These are phyloP conservation scores for Chlorophyllum brunneum DNA, from an alignment of 768 basidiomycete species.

Conservation along the genomic window DNA sequence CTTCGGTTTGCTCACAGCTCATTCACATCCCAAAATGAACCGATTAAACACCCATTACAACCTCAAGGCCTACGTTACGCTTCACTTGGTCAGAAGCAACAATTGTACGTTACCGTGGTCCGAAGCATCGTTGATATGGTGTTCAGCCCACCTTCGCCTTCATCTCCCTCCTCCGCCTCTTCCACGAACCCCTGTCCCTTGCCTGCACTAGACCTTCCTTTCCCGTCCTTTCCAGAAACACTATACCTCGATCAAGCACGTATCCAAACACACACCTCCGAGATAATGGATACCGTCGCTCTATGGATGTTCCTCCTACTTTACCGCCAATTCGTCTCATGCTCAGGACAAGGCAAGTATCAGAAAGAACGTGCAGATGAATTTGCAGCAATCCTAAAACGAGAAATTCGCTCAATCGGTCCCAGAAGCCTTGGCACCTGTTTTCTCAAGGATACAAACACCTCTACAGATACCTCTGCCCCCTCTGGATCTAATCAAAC, in stretches of 20 bases:
- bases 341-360: constrained; percentile 20
- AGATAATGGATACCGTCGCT: constrained; percentile 70
- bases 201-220: constrained; percentile 14
- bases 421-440: constrained; percentile 60
- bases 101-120: constrained; percentile 52
- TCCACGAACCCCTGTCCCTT: constrained; percentile 19
- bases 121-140: constrained; percentile 63
- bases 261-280: constrained; percentile 59
- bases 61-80: constrained; percentile 41
- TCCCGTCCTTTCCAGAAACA: constrained; percentile 57
- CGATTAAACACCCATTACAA: constrained; percentile 41
- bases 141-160: constrained; percentile 45
- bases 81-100: constrained; percentile 46
- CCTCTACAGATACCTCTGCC: constrained; percentile 11
- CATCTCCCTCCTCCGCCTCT: constrained; percentile 30
- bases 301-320: constrained; percentile 80
- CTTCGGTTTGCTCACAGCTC: constrained; percentile 48
- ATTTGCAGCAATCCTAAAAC: constrained; percentile 44
- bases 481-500: constrained; percentile 10
- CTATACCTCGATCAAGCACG: constrained; percentile 76
- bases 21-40: constrained; percentile 34
- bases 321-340: constrained; percentile 68
- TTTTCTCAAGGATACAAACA: constrained; percentile 34
- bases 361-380: constrained; percentile 10
- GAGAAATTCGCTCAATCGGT: constrained; percentile 72